A percentile compares a stretch with the other conserved stretches of the same genome.
Conservation (phyloP, 2,329 filamentous ascomycete species). For the Ceratocystis albifundus region DNA sequence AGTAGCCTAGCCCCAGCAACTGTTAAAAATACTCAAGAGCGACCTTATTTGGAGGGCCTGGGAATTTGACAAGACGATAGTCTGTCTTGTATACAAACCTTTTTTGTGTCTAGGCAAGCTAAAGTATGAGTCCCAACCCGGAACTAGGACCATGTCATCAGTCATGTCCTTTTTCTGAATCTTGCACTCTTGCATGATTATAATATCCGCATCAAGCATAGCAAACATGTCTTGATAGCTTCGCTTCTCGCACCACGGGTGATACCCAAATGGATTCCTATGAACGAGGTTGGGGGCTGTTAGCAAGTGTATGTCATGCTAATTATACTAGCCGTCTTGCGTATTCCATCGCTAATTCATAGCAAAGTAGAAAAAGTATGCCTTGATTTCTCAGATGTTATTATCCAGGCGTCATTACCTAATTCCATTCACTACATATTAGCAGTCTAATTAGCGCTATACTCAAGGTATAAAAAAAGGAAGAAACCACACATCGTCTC, state of each 20-base stretch:
- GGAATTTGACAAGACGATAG: background rate
- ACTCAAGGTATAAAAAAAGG: background rate
- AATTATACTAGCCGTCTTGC: background rate
- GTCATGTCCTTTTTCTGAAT: constrained; percentile 84
- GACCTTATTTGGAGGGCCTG: too few relatives aligned
- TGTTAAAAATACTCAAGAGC: background rate
- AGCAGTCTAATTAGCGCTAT: background rate
- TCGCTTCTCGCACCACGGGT: constrained; percentile 64
- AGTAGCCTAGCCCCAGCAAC: constrained; percentile 55
- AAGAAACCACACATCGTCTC: background rate
- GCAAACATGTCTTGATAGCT: constrained; percentile 83
- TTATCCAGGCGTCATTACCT: constrained; percentile 39
- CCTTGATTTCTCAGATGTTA: background rate
- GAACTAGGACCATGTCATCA: constrained; percentile 91
- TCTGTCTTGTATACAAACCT: constrained; percentile 41
- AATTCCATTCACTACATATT: constrained; percentile 60
- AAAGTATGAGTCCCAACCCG: constrained; percentile 94
- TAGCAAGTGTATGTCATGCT: background rate
- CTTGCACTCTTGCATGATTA: constrained; percentile 92
- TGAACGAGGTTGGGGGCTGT: background rate
- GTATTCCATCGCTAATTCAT: background rate
- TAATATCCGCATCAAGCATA: constrained; percentile 79
- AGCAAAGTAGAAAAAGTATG: background rate
- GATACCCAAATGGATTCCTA: constrained; percentile 73
- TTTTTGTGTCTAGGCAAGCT: constrained; percentile 90